A percentile compares a stretch with the other conserved stretches of the same genome.
Evolutionary conservation across 257 asterid species (phyloP).

Genomic region (Solanum pinnatisectum): DNA sequence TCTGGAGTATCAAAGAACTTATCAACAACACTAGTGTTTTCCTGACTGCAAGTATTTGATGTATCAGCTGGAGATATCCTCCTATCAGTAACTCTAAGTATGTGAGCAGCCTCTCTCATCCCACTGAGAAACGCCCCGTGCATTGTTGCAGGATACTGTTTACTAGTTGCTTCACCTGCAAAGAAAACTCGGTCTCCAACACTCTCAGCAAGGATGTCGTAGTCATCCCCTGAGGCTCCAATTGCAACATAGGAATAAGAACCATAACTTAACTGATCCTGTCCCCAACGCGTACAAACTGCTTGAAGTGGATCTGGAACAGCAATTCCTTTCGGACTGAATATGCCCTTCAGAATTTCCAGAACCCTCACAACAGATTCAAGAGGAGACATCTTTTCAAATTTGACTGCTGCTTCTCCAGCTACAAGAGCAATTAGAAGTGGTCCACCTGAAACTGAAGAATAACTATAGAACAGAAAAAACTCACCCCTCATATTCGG

Average conservation of each 20-base stretch:
- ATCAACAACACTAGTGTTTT: slow-evolving; percentile 25
- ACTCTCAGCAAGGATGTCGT: slow-evolving; percentile 82
- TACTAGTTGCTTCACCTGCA: slow-evolving; percentile 99
- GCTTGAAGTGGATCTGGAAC: slow-evolving; percentile 94
- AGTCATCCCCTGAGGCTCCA: slow-evolving; percentile 96
- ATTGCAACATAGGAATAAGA: slow-evolving; percentile 93
- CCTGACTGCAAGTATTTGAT: slow-evolving; percentile 10
- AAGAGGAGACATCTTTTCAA: slow-evolving; percentile 72
- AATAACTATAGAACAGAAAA: slow-evolving; percentile 81
- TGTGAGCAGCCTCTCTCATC: slow-evolving; percentile 96
- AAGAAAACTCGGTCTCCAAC: slow-evolving; percentile 74
- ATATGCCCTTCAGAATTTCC: slow-evolving; percentile 82
- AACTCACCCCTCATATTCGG: slow-evolving; percentile 89
- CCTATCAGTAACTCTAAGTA: slow-evolving; percentile 58
- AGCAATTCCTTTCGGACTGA: slow-evolving; percentile 92
- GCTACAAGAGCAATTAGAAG: slow-evolving; percentile 94
- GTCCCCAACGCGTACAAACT: slow-evolving; percentile 97
- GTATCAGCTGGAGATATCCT: slow-evolving; percentile 18
- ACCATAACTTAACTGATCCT: slow-evolving; percentile 80
- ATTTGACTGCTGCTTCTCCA: slow-evolving; percentile 89
- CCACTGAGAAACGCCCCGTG: slow-evolving; percentile 98
- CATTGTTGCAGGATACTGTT: slow-evolving; percentile 97
- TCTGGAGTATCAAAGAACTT: slow-evolving; percentile 55
- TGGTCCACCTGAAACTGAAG: slow-evolving; percentile 94
- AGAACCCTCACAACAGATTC: slow-evolving; percentile 70